These are phyloP conservation scores for Puccinia triticina DNA, from an alignment of 1,284 basidiomycete species.

Conservation along the genomic window DNA sequence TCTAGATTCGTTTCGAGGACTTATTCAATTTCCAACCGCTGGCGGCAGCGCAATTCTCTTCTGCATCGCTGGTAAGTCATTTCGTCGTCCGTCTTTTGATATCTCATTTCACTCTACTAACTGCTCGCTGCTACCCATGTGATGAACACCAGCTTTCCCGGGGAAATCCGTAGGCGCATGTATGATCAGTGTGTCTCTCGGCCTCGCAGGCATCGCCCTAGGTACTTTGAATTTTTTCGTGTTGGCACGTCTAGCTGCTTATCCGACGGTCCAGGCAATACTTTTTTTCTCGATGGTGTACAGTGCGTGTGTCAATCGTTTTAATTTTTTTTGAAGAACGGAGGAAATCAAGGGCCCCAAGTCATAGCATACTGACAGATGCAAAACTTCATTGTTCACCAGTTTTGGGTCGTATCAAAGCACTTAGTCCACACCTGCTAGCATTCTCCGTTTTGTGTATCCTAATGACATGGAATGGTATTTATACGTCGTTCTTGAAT, in stretches of 20 bases:
- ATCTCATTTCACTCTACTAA: constrained; percentile 40
- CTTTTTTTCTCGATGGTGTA: constrained; percentile 60
- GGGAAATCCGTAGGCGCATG: constrained; percentile 56
- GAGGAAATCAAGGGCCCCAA: neutral
- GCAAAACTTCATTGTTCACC: neutral
- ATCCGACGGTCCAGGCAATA: constrained; percentile 60
- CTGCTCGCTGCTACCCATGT: constrained; percentile 55
- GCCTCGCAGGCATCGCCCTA: constrained; percentile 57
- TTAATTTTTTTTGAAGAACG: neutral
- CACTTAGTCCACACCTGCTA: constrained; percentile 57
- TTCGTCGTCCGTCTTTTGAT: neutral
- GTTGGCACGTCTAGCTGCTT: constrained; percentile 58
- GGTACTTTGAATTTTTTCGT: constrained; percentile 59
- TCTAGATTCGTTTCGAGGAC: constrained; percentile 55
- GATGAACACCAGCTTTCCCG: constrained; percentile 57
- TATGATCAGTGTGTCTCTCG: constrained; percentile 52
- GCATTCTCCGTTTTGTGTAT: constrained; percentile 59
- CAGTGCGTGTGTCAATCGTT: constrained; percentile 35
- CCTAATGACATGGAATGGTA: constrained; percentile 60
- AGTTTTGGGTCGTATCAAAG: constrained; percentile 57
- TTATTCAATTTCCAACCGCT: constrained; percentile 56
- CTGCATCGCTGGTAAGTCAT: constrained; percentile 32
- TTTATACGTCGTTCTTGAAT: constrained; percentile 53
- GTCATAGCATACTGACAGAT: neutral
- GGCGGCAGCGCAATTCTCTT: constrained; percentile 53